Percentiles rank a stretch among this genome's conserved stretches.
phyloP scores from a whole-genome alignment of 371 early-diverging fungal species.

The Saksenaea vasiformis region DNA sequence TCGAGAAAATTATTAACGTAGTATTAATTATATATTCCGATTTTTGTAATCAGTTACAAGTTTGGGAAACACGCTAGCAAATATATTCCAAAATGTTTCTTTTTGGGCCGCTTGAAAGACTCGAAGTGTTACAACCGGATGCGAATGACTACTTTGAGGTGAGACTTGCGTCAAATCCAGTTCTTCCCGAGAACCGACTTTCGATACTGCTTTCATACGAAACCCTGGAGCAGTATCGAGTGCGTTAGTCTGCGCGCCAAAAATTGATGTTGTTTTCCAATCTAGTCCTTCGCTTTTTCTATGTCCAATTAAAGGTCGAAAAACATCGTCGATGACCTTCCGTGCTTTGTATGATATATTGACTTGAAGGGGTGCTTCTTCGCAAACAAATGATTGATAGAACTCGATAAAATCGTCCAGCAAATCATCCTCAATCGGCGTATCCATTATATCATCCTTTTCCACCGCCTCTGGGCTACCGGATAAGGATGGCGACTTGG shows the following conservation, averaged over 20 bases:
- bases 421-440: neutral
- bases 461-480: neutral
- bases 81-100: constrained; percentile 52
- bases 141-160: neutral
- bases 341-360: constrained; percentile 41
- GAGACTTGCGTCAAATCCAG: neutral
- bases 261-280: neutral
- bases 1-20: neutral
- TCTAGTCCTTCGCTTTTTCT: neutral
- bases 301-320: neutral
- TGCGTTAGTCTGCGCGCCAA: neutral
- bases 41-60: constrained; percentile 15
- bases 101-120: constrained; percentile 33
- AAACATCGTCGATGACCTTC: constrained; percentile 17
- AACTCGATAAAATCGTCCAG: constrained; percentile 26
- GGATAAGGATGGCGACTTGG: neutral
- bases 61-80: constrained; percentile 42
- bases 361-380: constrained; percentile 37
- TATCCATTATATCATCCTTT: neutral
- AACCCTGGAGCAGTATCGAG: neutral
- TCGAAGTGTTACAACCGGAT: neutral
- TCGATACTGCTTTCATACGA: neutral
- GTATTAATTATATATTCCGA: neutral
- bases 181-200: neutral
- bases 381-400: constrained; percentile 36